Evolutionary conservation across 148 eudicot genomes (phyloP).

Genomic region (Heliosperma pusillum): DNA sequence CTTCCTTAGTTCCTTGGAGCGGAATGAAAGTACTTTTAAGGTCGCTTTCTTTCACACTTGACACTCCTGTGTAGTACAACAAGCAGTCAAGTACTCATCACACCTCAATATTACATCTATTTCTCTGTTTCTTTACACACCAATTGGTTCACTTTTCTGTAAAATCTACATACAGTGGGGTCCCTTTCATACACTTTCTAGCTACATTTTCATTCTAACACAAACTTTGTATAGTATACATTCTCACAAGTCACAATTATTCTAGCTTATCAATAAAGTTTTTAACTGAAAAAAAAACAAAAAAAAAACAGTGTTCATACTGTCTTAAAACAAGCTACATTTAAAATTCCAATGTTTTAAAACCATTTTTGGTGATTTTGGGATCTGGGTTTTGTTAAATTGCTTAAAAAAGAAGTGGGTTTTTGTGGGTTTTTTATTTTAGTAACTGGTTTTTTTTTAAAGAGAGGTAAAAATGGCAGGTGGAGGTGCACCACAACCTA

Average conservation of each 20-base stretch:
- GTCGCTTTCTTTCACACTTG: no score
- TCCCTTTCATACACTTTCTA: neutral
- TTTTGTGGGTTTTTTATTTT: slow-evolving; percentile 9
- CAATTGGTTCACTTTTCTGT: neutral
- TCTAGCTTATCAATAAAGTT: neutral
- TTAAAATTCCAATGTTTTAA: neutral
- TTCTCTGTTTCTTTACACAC: neutral
- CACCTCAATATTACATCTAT: neutral
- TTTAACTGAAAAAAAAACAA: neutral
- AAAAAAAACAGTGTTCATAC: neutral
- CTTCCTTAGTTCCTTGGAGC: no score
- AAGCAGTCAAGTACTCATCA: slow-evolving; percentile 5
- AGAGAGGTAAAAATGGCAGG: slow-evolving; percentile 36
- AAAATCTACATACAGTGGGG: neutral
- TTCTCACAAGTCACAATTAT: neutral
- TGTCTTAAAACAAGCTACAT: slow-evolving; percentile 11
- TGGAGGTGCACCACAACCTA: slow-evolving; percentile 62
- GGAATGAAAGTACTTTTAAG: no score
- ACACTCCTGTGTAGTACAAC: no score
- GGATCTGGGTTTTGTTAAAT: slow-evolving; percentile 28
- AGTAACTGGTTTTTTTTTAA: slow-evolving; percentile 14
- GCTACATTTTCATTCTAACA: neutral
- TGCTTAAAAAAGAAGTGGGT: neutral
- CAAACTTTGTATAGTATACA: neutral
- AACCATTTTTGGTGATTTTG: slow-evolving; percentile 16